Base-by-base conservation (phyloP, 2,329 filamentous ascomycete species). In the Calonectria naviculata region DNA sequence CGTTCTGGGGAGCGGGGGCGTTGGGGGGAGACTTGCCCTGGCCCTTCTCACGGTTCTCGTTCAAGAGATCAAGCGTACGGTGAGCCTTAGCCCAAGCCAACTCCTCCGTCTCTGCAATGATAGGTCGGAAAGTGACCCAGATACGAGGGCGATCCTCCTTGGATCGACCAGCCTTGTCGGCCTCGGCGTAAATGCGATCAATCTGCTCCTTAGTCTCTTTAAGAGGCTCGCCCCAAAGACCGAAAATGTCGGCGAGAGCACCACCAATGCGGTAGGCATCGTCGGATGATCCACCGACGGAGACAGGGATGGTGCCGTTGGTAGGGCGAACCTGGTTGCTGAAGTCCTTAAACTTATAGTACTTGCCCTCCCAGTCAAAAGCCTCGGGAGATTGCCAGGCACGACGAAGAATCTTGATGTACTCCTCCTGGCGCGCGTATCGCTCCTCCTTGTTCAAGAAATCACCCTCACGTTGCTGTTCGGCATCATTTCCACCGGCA, bases 141-240 rank as follows among this genome's bases (percentile, higher is more conserved):
- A 92, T 91, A 5, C 88, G 82, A 8, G 90, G 90, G 0, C 86
- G 81, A 72, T 91, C 89, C 36, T 76, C 72, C 52, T 70, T 67
- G 17, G 80, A 62, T 2, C 90, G 86, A 0, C 89, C 89, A 2
- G 89, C 89, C 73, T 87, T 87, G n/a, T 84, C 87, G 0, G 90
- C 87, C 75, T 89, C 89, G 4, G 85, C 88, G 72, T 90, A 90
- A 77, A 92, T 88, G 24, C 86, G 85, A 72, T 90, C 88, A 73
- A 92, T 90, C 78, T 92, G 90, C 75, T 91, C 84, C 80, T 89
- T 89, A 0, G 90, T 91, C 77, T 92, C 90, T 80, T 91, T 90
- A 2, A 91, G 82, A 1, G 90, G 90, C 76, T 92, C 90, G 13
- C 90, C 90, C 90, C 90, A 92, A 5, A 92, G 86, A 0, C 90